Conservation (phyloP, 768 basidiomycete genomes). For the Mrakia gelida region DNA sequence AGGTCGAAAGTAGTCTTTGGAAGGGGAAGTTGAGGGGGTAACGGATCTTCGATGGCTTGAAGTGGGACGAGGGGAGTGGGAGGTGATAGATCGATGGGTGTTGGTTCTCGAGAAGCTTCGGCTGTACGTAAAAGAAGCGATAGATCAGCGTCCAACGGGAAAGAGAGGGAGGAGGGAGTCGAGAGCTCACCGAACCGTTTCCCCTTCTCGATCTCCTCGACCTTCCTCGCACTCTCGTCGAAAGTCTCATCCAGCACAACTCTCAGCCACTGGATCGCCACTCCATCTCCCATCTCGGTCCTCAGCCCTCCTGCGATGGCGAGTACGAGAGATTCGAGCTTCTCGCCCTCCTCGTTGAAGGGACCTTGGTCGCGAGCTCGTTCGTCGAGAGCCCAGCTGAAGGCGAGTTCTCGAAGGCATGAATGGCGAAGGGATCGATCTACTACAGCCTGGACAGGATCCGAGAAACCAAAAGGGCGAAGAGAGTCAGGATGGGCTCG, state of each 20-base stretch:
- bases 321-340: neutral
- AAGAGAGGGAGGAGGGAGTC: neutral
- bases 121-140: neutral
- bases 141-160: neutral
- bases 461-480: neutral
- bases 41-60: neutral
- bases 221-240: neutral
- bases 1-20: neutral
- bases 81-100: neutral
- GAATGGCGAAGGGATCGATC: neutral
- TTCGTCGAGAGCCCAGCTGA: conserved; percentile 7
- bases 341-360: neutral
- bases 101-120: neutral
- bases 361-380: neutral
- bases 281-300: neutral
- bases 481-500: neutral
- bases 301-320: neutral
- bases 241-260: neutral
- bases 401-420: neutral
- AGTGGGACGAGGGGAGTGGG: neutral
- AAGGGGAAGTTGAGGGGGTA: neutral
- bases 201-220: neutral
- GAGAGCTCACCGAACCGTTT: neutral
- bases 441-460: neutral
- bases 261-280: neutral